phyloP scores from a whole-genome alignment of 345 rosid species.

The Eucalyptus leucophloia region DNA sequence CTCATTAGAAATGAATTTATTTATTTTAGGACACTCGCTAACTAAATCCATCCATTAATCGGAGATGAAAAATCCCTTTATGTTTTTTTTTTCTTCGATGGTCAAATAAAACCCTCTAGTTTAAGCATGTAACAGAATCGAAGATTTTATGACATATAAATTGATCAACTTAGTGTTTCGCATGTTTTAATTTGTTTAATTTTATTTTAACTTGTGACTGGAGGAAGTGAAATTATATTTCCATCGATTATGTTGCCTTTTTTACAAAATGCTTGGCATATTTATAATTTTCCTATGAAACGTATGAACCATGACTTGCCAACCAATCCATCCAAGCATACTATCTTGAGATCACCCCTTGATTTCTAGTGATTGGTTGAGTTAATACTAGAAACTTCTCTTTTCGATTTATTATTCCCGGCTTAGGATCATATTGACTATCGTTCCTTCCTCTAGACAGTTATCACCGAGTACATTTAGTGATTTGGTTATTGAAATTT shows the following conservation, averaged over 20 bases:
- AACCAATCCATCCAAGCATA: not conserved
- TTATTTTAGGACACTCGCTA: not conserved
- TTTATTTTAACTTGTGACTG: not conserved
- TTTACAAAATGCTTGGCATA: not conserved
- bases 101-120: not conserved
- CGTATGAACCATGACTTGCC: not conserved
- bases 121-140: not conserved
- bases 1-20: not conserved
- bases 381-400: not conserved
- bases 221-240: too few relatives aligned
- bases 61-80: not conserved
- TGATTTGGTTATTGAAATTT: not conserved
- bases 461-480: not conserved
- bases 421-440: fast-evolving
- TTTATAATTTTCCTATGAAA: too few relatives aligned
- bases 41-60: not conserved
- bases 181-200: not conserved
- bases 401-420: not conserved
- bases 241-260: not conserved
- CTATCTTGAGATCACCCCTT: not conserved
- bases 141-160: too few relatives aligned
- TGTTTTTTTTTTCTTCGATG: fast-evolving
- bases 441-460: not conserved
- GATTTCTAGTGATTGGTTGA: not conserved
- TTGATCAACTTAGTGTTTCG: not conserved